These are phyloP conservation scores for Peniophora sp. DNA, from an alignment of 1,284 basidiomycete species.

Conservation along the genomic window DNA sequence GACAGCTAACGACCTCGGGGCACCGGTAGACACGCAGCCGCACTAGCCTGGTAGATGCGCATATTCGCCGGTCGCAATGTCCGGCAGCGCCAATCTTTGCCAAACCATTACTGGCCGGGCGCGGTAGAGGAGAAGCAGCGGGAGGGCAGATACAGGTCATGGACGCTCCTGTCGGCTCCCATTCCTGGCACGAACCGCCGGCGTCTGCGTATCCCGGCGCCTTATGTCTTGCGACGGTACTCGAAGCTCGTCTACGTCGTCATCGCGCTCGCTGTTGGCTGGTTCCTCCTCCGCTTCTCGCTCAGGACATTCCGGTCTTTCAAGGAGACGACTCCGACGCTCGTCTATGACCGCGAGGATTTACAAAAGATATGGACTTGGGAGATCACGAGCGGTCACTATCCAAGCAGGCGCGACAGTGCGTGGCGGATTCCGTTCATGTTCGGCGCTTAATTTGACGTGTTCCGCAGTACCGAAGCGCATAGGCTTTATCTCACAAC, in stretches of 20 bases:
- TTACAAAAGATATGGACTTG: constrained; percentile 86
- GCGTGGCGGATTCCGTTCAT: constrained; percentile 22
- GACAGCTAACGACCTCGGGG: too few species aligned
- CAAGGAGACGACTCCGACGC: constrained; percentile 58
- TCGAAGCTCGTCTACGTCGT: constrained; percentile 42
- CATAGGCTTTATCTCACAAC: constrained; percentile 49
- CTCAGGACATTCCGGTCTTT: constrained; percentile 47
- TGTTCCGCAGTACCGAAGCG: constrained; percentile 58
- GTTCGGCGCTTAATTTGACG: not conserved
- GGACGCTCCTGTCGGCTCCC: constrained; percentile 52
- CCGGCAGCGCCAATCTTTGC: too few species aligned
- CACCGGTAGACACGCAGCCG: too few species aligned
- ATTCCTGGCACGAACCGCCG: constrained; percentile 50
- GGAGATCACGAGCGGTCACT: constrained; percentile 88
- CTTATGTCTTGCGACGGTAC: constrained; percentile 58
- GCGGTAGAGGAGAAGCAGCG: constrained; percentile 61
- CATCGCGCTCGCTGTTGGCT: constrained; percentile 36
- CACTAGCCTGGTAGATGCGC: too few species aligned
- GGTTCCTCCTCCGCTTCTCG: constrained; percentile 46
- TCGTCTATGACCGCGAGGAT: constrained; percentile 72
- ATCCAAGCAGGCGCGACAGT: constrained; percentile 75
- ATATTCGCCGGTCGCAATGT: too few species aligned
- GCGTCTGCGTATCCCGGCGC: constrained; percentile 44
- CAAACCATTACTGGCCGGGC: constrained; percentile 40
- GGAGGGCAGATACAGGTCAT: constrained; percentile 38